These are phyloP conservation scores for Rhizopus stolonifer DNA, from an alignment of 371 early-diverging fungal species.

Conservation along the genomic window DNA sequence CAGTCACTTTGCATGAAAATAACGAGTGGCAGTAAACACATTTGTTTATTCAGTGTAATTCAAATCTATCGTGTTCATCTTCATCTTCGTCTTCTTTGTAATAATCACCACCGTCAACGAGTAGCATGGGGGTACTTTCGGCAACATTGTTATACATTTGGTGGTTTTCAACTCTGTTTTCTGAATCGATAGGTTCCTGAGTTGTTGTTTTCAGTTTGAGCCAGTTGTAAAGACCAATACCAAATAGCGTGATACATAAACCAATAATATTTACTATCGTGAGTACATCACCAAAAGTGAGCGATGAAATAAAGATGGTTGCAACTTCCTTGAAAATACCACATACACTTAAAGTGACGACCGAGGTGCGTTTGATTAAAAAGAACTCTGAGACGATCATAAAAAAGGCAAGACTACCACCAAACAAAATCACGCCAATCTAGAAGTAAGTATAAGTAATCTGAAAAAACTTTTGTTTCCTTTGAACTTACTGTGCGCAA, in stretches of 20 bases:
- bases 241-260: slow-evolving; percentile 67
- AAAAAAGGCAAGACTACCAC: slow-evolving; percentile 83
- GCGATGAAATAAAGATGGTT: slow-evolving; percentile 64
- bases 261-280: slow-evolving; percentile 70
- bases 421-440: slow-evolving; percentile 47
- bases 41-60: not conserved
- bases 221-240: slow-evolving; percentile 71
- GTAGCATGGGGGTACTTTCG: slow-evolving; percentile 49
- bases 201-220: slow-evolving; percentile 32
- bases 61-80: not conserved
- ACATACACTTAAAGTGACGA: slow-evolving; percentile 87
- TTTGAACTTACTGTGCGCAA: slow-evolving; percentile 36
- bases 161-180: slow-evolving; percentile 4
- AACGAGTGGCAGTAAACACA: too few relatives aligned
- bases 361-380: slow-evolving; percentile 83
- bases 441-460: slow-evolving; percentile 1
- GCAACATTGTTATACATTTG: slow-evolving; percentile 43
- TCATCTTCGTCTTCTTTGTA: slow-evolving; percentile 2
- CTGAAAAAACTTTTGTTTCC: not conserved
- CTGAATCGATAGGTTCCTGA: slow-evolving; percentile 1
- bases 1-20: slow-evolving; percentile 4
- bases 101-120: slow-evolving; percentile 34
- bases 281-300: slow-evolving; percentile 74
- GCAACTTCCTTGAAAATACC: slow-evolving; percentile 90
- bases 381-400: slow-evolving; percentile 90